Percentiles rank a stretch among this genome's conserved stretches.
phyloP scores from a whole-genome alignment of 192 early-diverging fungal species.

The Geranomyces michiganensis region DNA sequence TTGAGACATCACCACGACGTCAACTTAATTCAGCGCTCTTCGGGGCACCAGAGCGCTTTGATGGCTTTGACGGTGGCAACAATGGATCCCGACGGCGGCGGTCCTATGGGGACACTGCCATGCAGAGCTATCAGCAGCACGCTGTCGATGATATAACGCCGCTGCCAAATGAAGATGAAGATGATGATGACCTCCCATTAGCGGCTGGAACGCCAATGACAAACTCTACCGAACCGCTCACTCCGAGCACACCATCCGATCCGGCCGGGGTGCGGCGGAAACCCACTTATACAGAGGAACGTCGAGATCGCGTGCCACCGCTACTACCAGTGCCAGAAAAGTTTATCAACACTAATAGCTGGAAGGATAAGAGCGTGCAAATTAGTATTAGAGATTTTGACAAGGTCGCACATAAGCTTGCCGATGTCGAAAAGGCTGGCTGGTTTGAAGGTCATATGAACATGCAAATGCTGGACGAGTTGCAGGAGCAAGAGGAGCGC shows the following conservation, averaged over 20 bases:
- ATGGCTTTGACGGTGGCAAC: not conserved
- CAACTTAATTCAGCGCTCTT: not conserved
- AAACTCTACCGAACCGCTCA: not conserved
- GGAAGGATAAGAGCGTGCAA: slow-evolving; percentile 4
- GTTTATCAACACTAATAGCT: slow-evolving; percentile 12
- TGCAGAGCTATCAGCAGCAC: not conserved
- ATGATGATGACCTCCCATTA: not conserved
- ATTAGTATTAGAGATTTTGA: slow-evolving; percentile 29
- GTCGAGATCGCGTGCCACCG: slow-evolving; percentile 15
- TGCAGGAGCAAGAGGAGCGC: not conserved
- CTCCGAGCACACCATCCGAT: not conserved
- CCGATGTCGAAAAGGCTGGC: slow-evolving; percentile 28
- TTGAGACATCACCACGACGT: too few species aligned
- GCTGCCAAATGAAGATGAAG: slow-evolving; percentile 3
- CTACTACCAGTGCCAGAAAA: slow-evolving; percentile 25
- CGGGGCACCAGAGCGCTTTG: slow-evolving; percentile 4
- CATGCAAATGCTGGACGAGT: slow-evolving; percentile 18
- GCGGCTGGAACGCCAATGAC: not conserved
- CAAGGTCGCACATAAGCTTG: slow-evolving; percentile 19
- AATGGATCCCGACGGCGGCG: slow-evolving; percentile 1
- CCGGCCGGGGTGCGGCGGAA: not conserved
- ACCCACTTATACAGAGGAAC: slow-evolving; percentile 27
- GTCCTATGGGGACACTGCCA: not conserved
- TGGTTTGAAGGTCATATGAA: slow-evolving; percentile 28
- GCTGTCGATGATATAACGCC: slow-evolving; percentile 12